Evolutionary conservation across 2,329 filamentous ascomycete species (phyloP), one percentile per base, ranked within the genome.

Genomic region (Trichoderma atrobrunneum): DNA sequence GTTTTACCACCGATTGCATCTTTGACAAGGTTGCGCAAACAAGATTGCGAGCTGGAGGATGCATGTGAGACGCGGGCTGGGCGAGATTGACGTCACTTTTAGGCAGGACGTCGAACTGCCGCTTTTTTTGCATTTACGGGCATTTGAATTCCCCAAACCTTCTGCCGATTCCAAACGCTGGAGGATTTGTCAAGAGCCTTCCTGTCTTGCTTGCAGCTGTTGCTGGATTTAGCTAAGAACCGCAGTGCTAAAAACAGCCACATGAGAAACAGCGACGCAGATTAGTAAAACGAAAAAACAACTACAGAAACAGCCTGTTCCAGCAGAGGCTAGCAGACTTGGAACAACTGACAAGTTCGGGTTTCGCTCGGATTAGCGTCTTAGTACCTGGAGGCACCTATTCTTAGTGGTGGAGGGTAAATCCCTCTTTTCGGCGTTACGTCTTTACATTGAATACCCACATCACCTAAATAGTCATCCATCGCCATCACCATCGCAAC

Each of bases 51-150:
- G 14, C 6, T 57, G 51, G 10, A 57, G 2, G 26, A 51, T 32
- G n/a, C 34, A 34, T 68, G 65, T 60, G 36, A 68, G 65, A 60
- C n/a, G 28, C 5, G 24, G 56, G 26, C 26, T 48, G 34, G 54
- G n/a, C 26, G 36, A 60, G 5, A n/a, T 54, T 68, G 65, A 68
- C 65, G 65, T 60, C 65, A 68, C 26, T 59, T 18, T 36, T 51
- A 7, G 62, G 39, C 62, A 51, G 36, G 11, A 7, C 24, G 14
- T 30, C 14, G 14, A 63, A 30, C 8, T 28, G 36, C 32, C 32
- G 32, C 7, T 60, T 34, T 14, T 36, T 43, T 54, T 21, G 48
- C 48, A 24, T 54, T 12, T 21, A 54, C 48, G 21, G 21, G n/a
- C n/a, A 54, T 6, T 54, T 24, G 48, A 54, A 24, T 54, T 6